phyloP scores from a whole-genome alignment of 495 filamentous ascomycete genomes.

The Aspergillus asperescens region DNA sequence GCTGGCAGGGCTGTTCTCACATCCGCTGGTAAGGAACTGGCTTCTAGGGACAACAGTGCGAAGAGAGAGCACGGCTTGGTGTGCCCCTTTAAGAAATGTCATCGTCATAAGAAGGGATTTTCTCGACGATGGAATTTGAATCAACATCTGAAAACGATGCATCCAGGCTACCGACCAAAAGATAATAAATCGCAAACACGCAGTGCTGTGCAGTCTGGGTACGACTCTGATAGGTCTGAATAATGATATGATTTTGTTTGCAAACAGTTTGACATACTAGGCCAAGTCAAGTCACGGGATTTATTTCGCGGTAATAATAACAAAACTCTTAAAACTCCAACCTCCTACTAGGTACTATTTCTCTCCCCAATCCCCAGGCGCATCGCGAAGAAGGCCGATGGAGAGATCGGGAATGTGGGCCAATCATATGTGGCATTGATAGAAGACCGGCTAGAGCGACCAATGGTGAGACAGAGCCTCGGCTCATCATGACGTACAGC shows the following conservation, averaged over 20 bases:
- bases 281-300: too few relatives aligned
- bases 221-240: not conserved
- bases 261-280: too few relatives aligned
- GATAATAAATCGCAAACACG: not conserved
- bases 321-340: too few relatives aligned
- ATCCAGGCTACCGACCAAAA: slow-evolving; percentile 20
- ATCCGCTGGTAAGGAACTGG: not conserved
- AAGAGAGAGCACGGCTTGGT: slow-evolving; percentile 30
- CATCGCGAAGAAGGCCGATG: slow-evolving; percentile 3
- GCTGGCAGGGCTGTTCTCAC: slow-evolving; percentile 8
- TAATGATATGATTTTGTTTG: too few relatives aligned
- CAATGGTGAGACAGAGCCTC: not conserved
- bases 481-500: slow-evolving; percentile 4
- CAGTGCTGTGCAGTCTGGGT: not conserved
- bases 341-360: too few relatives aligned
- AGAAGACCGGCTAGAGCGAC: not conserved
- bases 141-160: slow-evolving; percentile 32
- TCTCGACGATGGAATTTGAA: slow-evolving; percentile 40
- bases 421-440: not conserved
- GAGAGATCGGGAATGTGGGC: not conserved
- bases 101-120: slow-evolving; percentile 31
- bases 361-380: too few relatives aligned
- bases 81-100: slow-evolving; percentile 30
- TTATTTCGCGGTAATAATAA: too few relatives aligned
- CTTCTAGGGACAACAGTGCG: slow-evolving; percentile 25